phyloP scores from a whole-genome alignment of 345 rosid species.

The Dovyalis caffra region DNA sequence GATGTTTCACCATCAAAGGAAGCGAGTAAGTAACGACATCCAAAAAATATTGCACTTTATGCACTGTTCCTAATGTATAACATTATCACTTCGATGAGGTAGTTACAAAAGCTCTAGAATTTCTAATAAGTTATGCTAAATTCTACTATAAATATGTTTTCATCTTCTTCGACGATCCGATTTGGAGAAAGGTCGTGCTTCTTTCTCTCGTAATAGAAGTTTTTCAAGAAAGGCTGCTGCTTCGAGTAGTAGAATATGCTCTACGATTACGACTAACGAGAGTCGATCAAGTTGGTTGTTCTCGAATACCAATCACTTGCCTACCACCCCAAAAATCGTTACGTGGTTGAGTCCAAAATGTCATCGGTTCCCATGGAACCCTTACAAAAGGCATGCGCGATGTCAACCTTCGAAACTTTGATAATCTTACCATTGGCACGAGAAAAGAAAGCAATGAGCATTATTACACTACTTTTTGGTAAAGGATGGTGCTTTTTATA shows the following conservation, averaged over 20 bases:
- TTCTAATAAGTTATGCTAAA: not conserved
- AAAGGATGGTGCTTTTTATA: not conserved
- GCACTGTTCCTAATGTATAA: not conserved
- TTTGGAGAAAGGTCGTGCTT: conserved; percentile 6
- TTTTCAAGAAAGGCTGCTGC: conserved; percentile 37
- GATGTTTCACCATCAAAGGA: conserved; percentile 19
- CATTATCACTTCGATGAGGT: not conserved
- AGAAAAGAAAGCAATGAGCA: conserved; percentile 17
- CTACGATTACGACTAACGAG: conserved; percentile 23
- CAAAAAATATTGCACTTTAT: not conserved
- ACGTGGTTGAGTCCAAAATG: conserved; percentile 21
- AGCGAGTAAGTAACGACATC: conserved; percentile 10
- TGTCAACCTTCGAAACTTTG: conserved; percentile 18
- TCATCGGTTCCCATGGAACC: conserved; percentile 9
- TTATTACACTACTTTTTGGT: not conserved
- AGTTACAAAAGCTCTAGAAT: not conserved
- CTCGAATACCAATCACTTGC: conserved; percentile 30
- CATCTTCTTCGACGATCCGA: conserved; percentile 8
- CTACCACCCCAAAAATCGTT: conserved; percentile 30
- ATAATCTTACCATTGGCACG: conserved; percentile 24
- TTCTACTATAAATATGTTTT: not conserved
- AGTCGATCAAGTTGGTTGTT: conserved; percentile 45
- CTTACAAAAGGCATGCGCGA: conserved; percentile 11
- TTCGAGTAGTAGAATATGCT: conserved; percentile 35
- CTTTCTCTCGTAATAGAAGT: conserved; percentile 19